phyloP scores from a whole-genome alignment of 2,329 filamentous ascomycete genomes.

The Ilyonectria destructans region DNA sequence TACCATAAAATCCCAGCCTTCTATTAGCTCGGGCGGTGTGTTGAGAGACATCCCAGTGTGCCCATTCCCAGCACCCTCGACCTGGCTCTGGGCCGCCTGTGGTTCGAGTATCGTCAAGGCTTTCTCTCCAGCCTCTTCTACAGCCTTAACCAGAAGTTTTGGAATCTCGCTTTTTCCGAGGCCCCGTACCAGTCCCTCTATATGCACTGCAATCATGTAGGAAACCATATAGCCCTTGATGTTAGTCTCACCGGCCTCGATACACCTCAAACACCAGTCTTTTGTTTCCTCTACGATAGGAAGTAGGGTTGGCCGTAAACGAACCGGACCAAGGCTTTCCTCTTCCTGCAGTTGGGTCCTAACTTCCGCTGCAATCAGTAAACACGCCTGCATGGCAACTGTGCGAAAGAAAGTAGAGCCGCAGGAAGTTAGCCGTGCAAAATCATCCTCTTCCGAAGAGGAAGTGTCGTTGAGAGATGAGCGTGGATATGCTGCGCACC shows the following conservation, averaged over 20 bases:
- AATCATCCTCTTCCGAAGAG: constrained; percentile 44
- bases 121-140: constrained; percentile 55
- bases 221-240: constrained; percentile 67
- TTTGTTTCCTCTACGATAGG: constrained; percentile 59
- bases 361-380: constrained; percentile 61
- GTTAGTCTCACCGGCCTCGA: constrained; percentile 70
- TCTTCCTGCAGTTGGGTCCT: constrained; percentile 59
- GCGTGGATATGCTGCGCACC: constrained; percentile 56
- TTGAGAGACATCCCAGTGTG: background rate
- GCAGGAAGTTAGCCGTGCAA: constrained; percentile 58
- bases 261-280: constrained; percentile 56
- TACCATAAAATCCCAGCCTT: constrained; percentile 50
- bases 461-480: background rate
- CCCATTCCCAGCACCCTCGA: background rate
- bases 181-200: constrained; percentile 60
- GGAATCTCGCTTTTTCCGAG: constrained; percentile 54
- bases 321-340: constrained; percentile 54
- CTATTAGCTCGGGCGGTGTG: constrained; percentile 23
- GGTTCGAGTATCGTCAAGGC: constrained; percentile 55
- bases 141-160: constrained; percentile 55
- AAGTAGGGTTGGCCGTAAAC: constrained; percentile 60
- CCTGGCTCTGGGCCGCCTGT: constrained; percentile 41
- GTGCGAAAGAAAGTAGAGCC: constrained; percentile 61
- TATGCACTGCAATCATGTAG: constrained; percentile 51
- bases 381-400: constrained; percentile 52